Percentiles rank a stretch among this genome's conserved stretches.
Evolutionary conservation across 805 yeast species (phyloP).

Genomic region (Ogataea henricii): DNA sequence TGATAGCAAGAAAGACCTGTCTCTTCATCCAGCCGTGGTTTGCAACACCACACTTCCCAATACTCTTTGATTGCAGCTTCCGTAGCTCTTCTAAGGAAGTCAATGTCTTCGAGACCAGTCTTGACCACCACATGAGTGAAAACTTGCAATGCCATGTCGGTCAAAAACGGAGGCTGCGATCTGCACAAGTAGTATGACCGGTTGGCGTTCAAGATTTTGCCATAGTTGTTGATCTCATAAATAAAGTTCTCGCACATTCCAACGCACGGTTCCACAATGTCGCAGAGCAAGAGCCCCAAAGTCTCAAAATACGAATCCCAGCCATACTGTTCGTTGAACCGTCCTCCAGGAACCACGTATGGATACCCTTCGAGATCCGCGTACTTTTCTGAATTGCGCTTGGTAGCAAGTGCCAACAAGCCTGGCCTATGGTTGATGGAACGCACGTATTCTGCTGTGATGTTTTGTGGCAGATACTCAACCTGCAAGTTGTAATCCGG

Average conservation of each 20-base stretch:
- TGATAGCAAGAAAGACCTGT: constrained; percentile 88
- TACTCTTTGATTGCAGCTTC: constrained; percentile 87
- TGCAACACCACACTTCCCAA: constrained; percentile 70
- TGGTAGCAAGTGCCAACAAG: constrained; percentile 75
- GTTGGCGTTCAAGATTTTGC: constrained; percentile 92
- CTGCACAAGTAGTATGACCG: constrained; percentile 87
- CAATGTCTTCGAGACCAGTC: constrained; percentile 48
- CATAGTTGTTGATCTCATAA: constrained; percentile 86
- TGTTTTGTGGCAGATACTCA: constrained; percentile 69
- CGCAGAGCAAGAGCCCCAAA: constrained; percentile 73
- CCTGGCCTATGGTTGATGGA: constrained; percentile 86
- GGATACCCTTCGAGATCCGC: constrained; percentile 61
- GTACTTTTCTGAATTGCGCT: constrained; percentile 36
- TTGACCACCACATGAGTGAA: constrained; percentile 52
- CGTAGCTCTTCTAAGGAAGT: constrained; percentile 64
- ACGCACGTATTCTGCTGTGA: constrained; percentile 76
- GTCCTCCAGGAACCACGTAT: constrained; percentile 95
- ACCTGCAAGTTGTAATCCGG: constrained; percentile 69
- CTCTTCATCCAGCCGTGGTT: constrained; percentile 69
- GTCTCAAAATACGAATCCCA: constrained; percentile 98
- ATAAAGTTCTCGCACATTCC: constrained; percentile 93
- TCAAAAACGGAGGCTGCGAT: constrained; percentile 95
- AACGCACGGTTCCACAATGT: constrained; percentile 66
- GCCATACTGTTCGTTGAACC: constrained; percentile 95
- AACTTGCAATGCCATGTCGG: constrained; percentile 83